Evolutionary conservation across 1,139 yeast genomes (phyloP), one percentile per base, ranked within the genome.

Genomic region (Trichomonascaceae sp.): DNA sequence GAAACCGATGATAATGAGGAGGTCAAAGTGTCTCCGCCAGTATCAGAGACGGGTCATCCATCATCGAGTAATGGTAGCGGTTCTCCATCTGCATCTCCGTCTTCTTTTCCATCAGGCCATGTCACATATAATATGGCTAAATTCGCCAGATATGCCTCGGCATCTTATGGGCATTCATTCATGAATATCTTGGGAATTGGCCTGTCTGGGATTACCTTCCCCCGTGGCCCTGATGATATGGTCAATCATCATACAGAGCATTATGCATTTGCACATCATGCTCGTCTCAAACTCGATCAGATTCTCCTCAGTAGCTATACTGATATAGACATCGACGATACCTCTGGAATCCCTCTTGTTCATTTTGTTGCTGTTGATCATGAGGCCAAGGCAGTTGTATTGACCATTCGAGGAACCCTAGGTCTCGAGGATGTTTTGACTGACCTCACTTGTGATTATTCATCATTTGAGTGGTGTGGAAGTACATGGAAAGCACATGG

Each of bases 101-200:
- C 58, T 43, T 49, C 45, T 22, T 66, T 65, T 51, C 69, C 68
- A 13, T 59, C 63, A 1, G 67, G 63, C 8, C 68, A 65, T 44
- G 56, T 65, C 41, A 63, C 67, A 15, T 57, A 58, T 50, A 66
- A 64, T 54, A 61, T 68, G 63, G 68, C 70, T 7, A 65, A 65
- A 47, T 69, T 65, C 54, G 66, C 65, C 60, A 58, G 70, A 18
- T 69, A 61, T 54, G 68, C 72, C 4, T 61, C 71, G 4, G 72
- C 72, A 1, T 66, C 71, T 2, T 70, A 70, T 51, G 73, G 73
- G n/a, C 69, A 67, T 51, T 62, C 71, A 5, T 70, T 70, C 50
- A 63, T 70, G 66, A 61, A 68, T 13, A 57, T 69, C n/a, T 54
- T 70, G 12, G 72, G 71, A 2, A 61, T 68, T 38, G 67, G 67